Percentiles rank a stretch among this genome's conserved stretches.
phyloP scores from a whole-genome alignment of 805 yeast species.

The Lachancea kluyveri region DNA sequence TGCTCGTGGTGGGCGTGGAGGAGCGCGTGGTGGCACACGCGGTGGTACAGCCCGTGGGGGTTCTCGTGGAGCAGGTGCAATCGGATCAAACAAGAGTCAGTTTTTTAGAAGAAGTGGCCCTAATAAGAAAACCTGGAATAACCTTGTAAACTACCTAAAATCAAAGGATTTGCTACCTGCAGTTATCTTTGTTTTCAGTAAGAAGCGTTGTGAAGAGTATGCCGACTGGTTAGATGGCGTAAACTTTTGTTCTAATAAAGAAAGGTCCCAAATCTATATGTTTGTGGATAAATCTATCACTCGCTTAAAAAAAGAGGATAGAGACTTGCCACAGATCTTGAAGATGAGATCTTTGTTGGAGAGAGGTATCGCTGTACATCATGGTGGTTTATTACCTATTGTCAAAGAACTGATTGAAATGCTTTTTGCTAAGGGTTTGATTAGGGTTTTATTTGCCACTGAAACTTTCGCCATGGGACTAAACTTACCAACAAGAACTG shows the following conservation, averaged over 20 bases:
- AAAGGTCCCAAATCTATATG: constrained; percentile 87
- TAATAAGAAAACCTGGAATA: constrained; percentile 70
- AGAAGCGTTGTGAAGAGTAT: constrained; percentile 88
- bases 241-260: constrained; percentile 78
- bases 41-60: constrained; percentile 32
- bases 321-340: constrained; percentile 87
- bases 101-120: constrained; percentile 57
- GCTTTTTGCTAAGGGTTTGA: constrained; percentile 75
- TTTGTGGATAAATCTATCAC: constrained; percentile 86
- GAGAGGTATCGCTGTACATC: constrained; percentile 94
- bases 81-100: constrained; percentile 30
- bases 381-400: constrained; percentile 88
- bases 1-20: constrained; percentile 22
- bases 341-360: constrained; percentile 75
- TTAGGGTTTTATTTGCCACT: constrained; percentile 91
- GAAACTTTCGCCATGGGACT: constrained; percentile 99
- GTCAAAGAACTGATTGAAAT: constrained; percentile 93
- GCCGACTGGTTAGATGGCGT: constrained; percentile 70
- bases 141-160: constrained; percentile 64
- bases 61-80: constrained; percentile 36
- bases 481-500: constrained; percentile 94
- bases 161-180: constrained; percentile 76
- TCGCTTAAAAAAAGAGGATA: constrained; percentile 82
- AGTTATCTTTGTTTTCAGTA: constrained; percentile 88
- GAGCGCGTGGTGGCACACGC: constrained; percentile 21